phyloP scores from a whole-genome alignment of 257 asterid genomes.

The Rhazya stricta region DNA sequence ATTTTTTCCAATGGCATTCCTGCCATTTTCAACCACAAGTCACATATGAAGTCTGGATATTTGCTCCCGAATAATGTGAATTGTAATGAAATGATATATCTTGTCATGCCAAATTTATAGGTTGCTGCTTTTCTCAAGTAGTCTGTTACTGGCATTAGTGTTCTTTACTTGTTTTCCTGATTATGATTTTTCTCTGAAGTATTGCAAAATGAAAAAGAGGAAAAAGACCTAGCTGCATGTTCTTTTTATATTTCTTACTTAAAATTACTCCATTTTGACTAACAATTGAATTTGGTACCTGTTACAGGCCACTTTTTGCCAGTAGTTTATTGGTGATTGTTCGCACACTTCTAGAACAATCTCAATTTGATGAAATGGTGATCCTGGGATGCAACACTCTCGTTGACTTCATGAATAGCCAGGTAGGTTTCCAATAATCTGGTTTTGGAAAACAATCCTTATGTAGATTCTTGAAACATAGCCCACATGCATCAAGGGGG shows the following conservation, averaged over 20 bases:
- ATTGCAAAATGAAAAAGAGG: neutral
- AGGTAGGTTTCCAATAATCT: slow-evolving; percentile 27
- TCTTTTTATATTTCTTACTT: neutral
- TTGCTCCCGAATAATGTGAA: neutral
- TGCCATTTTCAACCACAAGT: neutral
- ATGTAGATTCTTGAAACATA: neutral
- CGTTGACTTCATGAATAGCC: slow-evolving; percentile 39
- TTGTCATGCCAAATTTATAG: neutral
- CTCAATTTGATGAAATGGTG: slow-evolving; percentile 40
- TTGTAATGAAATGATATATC: neutral
- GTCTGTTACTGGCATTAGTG: neutral
- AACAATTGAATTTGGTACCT: neutral
- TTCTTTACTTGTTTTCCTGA: neutral
- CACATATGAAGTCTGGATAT: neutral
- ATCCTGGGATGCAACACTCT: slow-evolving; percentile 40
- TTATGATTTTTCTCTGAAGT: neutral
- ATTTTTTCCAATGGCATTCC: neutral
- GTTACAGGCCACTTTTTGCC: slow-evolving; percentile 50
- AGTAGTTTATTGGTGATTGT: slow-evolving; percentile 42
- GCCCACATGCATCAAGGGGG: neutral
- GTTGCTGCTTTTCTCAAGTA: neutral
- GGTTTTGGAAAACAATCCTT: neutral
- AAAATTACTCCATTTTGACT: neutral
- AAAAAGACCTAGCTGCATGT: neutral
- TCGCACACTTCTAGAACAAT: slow-evolving; percentile 39